Conservation (phyloP, 257 asterid genomes). For the Knoxia roxburghii region DNA sequence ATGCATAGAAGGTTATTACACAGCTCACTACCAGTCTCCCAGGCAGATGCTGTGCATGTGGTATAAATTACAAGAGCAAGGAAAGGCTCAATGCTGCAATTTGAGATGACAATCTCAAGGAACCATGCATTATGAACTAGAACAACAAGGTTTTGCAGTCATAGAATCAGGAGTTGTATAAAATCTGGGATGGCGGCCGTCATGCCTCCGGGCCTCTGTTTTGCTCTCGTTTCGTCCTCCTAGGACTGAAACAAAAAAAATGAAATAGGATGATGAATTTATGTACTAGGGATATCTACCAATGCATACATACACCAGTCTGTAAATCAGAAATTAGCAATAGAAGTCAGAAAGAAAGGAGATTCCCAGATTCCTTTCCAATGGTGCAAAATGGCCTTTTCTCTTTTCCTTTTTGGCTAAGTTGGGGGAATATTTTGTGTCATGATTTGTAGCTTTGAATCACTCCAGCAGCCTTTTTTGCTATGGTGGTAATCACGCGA, state of each 20-base stretch:
- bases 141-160: constrained; percentile 42
- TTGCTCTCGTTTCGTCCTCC: too few relatives aligned
- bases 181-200: background rate
- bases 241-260: too few relatives aligned
- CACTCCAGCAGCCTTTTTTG: constrained; percentile 1
- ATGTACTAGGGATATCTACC: constrained; percentile 6
- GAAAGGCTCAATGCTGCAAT: constrained; percentile 73
- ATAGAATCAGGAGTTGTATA: constrained; percentile 9
- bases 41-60: constrained; percentile 89
- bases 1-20: constrained; percentile 69
- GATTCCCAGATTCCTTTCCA: constrained; percentile 1
- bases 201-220: too few relatives aligned
- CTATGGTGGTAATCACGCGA: too few relatives aligned
- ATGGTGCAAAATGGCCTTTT: background rate
- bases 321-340: constrained; percentile 11
- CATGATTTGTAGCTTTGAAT: background rate
- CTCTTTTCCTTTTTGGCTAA: background rate
- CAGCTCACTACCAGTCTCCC: constrained; percentile 92
- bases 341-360: constrained; percentile 13
- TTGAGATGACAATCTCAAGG: constrained; percentile 49
- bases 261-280: background rate
- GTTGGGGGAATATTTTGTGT: background rate
- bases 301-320: background rate
- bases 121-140: background rate
- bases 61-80: constrained; percentile 56